Base-by-base conservation (phyloP, 2,329 filamentous ascomycete species). In the Cryphonectria carpinicola region DNA sequence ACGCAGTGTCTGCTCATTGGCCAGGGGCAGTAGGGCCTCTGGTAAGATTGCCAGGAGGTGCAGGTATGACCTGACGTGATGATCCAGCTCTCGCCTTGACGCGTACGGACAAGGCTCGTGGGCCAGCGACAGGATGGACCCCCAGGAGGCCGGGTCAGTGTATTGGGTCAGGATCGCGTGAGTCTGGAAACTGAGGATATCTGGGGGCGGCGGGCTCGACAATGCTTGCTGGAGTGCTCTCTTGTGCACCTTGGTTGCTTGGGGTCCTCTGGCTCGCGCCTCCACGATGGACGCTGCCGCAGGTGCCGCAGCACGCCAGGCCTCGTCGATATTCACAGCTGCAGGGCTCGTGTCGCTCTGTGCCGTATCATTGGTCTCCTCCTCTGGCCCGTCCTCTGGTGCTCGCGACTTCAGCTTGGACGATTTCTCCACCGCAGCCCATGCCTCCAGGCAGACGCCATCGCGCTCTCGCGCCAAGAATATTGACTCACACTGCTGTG, bases 121-220 rank as follows among this genome's bases (percentile, higher is more conserved):
- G 32, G 61, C 69, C 1, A 72, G 58, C 3, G 43, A 32, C 17
- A 72, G 41, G 1, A 66, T 65, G n/a, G 56, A 56, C 1, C 49
- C 6, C 71, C 71, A 72, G 10, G 25, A 39, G 5, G 35, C 68
- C 17, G 62, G 63, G 35, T 43, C 6, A 6, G 37, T 28, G 56
- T 72, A 43, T 8, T 25, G 52, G 14, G 63, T 52, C 46, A 72
- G 14, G 5, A 69, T 46, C 28, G 71, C 49, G 62, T 70, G 66
- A 22, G 65, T n/a, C 56, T 72, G 71, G 63, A 72, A 72, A 6
- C 14, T 63, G 25, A 72, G 65, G 11, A 63, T 54, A 41, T 72
- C 71, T 32, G 64, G 46, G 37, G 52, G 61, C n/a, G 63, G 68
- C 6, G 49, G 43, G 6, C 61, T 54, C 32, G 37, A 43, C 19